A percentile compares a stretch with the other conserved stretches of the same genome.
Conservation (phyloP, 1,284 basidiomycete genomes). For the Peniophora sp. region DNA sequence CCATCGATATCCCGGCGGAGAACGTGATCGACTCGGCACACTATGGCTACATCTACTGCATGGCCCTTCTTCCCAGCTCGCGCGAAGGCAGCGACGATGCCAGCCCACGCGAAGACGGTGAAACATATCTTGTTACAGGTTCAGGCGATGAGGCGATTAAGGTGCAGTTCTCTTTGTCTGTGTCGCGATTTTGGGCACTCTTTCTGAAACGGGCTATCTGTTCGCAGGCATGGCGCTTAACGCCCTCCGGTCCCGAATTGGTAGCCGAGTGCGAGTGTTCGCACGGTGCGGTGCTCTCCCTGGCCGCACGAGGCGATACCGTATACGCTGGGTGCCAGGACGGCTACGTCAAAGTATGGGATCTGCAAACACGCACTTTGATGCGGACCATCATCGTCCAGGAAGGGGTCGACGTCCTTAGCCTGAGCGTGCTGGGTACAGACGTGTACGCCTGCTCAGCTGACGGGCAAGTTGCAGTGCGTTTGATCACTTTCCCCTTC, state of each 20-base stretch:
- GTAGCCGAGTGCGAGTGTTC: constrained; percentile 57
- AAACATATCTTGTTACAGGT: constrained; percentile 67
- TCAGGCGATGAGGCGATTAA: constrained; percentile 88
- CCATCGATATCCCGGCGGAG: constrained; percentile 51
- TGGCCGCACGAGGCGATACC: constrained; percentile 71
- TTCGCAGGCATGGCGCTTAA: constrained; percentile 68
- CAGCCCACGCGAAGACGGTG: constrained; percentile 15
- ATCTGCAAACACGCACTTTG: constrained; percentile 82
- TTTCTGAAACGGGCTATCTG: background rate
- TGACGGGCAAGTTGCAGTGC: constrained; percentile 72
- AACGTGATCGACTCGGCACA: constrained; percentile 85
- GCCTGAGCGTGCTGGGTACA: constrained; percentile 65
- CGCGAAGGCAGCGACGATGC: constrained; percentile 28
- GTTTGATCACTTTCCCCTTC: constrained; percentile 1
- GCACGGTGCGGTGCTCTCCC: constrained; percentile 71
- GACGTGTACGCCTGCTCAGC: constrained; percentile 82
- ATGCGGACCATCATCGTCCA: constrained; percentile 84
- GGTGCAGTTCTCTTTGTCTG: constrained; percentile 26
- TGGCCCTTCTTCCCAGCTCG: constrained; percentile 49
- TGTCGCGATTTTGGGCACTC: background rate
- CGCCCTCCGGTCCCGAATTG: constrained; percentile 33
- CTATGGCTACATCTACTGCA: constrained; percentile 90
- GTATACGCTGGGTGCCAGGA: constrained; percentile 92
- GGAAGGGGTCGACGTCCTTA: constrained; percentile 73
- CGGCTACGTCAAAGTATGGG: constrained; percentile 87